These are phyloP conservation scores for Phytophthora agathidicida DNA, from an alignment of 352 stramenopile species.

Conservation along the genomic window DNA sequence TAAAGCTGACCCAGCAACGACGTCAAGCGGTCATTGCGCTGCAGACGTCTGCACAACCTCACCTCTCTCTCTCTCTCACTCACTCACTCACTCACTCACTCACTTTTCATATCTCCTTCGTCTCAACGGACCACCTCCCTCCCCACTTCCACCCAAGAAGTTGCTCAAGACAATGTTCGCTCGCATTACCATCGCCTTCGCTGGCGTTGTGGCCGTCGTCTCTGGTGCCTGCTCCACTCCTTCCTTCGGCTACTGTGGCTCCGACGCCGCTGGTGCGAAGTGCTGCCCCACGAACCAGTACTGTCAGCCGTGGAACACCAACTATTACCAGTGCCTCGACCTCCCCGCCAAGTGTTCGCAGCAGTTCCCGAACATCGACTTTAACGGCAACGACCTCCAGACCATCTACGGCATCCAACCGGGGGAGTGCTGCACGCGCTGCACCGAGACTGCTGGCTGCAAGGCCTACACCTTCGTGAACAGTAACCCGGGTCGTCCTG, in stretches of 20 bases:
- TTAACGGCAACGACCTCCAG: slow-evolving; percentile 39
- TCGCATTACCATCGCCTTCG: slow-evolving; percentile 21
- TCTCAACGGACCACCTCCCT: slow-evolving; percentile 12
- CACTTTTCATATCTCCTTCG: slow-evolving; percentile 21
- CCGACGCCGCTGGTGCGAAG: slow-evolving; percentile 7
- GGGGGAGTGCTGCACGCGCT: slow-evolving; percentile 29
- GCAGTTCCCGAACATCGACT: slow-evolving; percentile 40
- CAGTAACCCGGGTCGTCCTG: slow-evolving; percentile 34
- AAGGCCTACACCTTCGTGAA: slow-evolving; percentile 43
- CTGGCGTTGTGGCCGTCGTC: slow-evolving; percentile 2
- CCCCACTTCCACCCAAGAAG: neutral
- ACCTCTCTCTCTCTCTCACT: too few relatives aligned
- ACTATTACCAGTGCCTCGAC: slow-evolving; percentile 35
- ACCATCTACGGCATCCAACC: slow-evolving; percentile 37
- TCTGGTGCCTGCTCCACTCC: slow-evolving; percentile 12
- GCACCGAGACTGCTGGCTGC: slow-evolving; percentile 23
- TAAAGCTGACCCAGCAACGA: too few relatives aligned
- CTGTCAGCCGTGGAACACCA: slow-evolving; percentile 35
- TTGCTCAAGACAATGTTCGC: slow-evolving; percentile 25
- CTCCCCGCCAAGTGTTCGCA: slow-evolving; percentile 24
- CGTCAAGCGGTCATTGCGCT: too few relatives aligned
- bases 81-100: slow-evolving; percentile 1
- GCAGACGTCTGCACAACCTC: too few relatives aligned
- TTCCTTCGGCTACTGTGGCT: slow-evolving; percentile 17
- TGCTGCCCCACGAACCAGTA: slow-evolving; percentile 29